Conservation (phyloP, 164 flowering plant species). For the Magnolia sinica region DNA sequence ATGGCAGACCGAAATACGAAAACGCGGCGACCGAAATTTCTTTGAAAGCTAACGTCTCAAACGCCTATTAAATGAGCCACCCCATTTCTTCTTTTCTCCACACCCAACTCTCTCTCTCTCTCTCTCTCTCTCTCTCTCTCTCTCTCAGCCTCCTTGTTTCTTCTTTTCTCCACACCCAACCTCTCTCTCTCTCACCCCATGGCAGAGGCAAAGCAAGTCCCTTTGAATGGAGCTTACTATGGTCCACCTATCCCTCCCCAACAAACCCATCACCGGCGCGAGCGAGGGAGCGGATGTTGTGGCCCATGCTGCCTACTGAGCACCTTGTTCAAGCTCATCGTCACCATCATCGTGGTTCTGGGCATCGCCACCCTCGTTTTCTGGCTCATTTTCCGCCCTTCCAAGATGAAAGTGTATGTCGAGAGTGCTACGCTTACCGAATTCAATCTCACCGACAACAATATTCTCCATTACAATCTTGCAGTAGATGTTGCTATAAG, state of each 20-base stretch:
- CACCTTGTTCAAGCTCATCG: constrained; percentile 16
- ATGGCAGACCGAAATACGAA: too few species aligned
- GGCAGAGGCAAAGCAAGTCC: constrained; percentile 20
- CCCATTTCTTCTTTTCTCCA: too few species aligned
- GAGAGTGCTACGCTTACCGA: constrained; percentile 30
- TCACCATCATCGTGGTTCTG: constrained; percentile 11
- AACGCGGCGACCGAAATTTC: too few species aligned
- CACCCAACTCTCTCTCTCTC: too few species aligned
- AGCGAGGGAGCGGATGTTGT: constrained; percentile 24
- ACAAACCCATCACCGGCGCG: constrained; percentile 24
- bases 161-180: too few species aligned
- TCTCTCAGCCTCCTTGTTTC: not conserved
- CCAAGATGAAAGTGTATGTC: constrained; percentile 26
- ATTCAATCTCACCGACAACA: constrained; percentile 19
- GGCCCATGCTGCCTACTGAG: constrained; percentile 24
- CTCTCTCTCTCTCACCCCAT: constrained; percentile 5
- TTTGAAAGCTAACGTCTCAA: too few species aligned
- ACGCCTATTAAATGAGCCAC: too few species aligned
- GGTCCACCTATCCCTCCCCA: constrained; percentile 46
- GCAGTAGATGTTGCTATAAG: constrained; percentile 25
- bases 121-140: too few species aligned
- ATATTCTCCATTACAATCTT: constrained; percentile 28
- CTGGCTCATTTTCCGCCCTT: constrained; percentile 37
- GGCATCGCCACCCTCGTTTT: constrained; percentile 31
- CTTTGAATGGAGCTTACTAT: constrained; percentile 38